Evolutionary conservation across 495 filamentous ascomycete genomes (phyloP).

Genomic region (Sphaerosporella brunnea): DNA sequence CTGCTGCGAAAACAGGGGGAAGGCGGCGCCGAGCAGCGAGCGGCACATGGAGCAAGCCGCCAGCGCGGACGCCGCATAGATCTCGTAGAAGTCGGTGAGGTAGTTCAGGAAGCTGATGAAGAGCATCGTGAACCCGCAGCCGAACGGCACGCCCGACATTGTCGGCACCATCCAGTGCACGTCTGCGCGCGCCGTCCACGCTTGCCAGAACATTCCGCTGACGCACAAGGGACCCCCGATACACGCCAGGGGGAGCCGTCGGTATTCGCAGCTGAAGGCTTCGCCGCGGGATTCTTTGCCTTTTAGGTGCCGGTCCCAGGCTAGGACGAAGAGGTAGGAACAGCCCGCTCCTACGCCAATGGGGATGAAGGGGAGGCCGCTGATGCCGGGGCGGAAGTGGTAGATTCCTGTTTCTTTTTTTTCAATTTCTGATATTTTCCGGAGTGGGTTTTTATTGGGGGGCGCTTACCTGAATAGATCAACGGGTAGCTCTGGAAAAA

Average conservation of each 20-base stretch:
- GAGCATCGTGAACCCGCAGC: constrained; percentile 46
- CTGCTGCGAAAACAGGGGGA: constrained; percentile 30
- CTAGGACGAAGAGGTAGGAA: constrained; percentile 34
- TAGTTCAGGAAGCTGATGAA: constrained; percentile 60
- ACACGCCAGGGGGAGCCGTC: constrained; percentile 49
- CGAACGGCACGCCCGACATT: constrained; percentile 48
- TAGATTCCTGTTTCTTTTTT: constrained; percentile 31
- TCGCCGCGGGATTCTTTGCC: constrained; percentile 18
- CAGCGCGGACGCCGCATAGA: constrained; percentile 53
- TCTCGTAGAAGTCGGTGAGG: constrained; percentile 57
- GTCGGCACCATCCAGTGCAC: constrained; percentile 49
- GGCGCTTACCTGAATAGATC: constrained; percentile 36
- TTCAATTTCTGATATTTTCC: not conserved
- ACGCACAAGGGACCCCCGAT: constrained; percentile 46
- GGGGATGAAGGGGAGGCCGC: constrained; percentile 34
- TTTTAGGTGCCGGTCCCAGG: constrained; percentile 36
- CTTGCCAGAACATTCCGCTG: constrained; percentile 53
- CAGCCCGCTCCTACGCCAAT: constrained; percentile 32
- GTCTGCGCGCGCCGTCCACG: constrained; percentile 39
- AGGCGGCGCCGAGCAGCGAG: constrained; percentile 42
- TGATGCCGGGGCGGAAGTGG: constrained; percentile 29
- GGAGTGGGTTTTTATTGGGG: no score
- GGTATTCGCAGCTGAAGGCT: constrained; percentile 35
- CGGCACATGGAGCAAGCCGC: constrained; percentile 45
- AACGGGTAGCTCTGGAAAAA: constrained; percentile 52